These are phyloP conservation scores for Dysphania ambrosioides DNA, from an alignment of 148 eudicot genomes.

Conservation along the genomic window DNA sequence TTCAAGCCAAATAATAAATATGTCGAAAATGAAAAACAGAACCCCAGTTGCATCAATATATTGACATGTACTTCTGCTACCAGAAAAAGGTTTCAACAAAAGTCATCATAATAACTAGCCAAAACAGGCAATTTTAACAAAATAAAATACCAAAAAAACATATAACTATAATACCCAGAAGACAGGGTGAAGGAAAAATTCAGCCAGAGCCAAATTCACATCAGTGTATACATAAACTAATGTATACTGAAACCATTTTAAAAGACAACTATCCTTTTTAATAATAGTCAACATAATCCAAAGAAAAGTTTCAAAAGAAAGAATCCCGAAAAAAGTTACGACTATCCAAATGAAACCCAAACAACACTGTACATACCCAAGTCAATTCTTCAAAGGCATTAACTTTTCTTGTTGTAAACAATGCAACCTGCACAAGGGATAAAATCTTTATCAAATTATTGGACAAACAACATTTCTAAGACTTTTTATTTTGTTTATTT, in stretches of 20 bases:
- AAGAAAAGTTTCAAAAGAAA: too few species aligned
- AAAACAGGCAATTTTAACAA: background rate
- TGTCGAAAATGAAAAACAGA: background rate
- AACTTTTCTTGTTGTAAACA: conserved; percentile 74
- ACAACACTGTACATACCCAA: conserved; percentile 51
- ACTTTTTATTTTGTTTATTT: background rate
- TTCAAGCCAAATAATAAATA: too few species aligned
- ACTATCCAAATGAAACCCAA: background rate
- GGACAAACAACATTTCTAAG: background rate
- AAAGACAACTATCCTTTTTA: too few species aligned
- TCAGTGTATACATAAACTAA: too few species aligned
- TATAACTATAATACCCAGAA: too few species aligned
- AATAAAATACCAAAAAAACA: too few species aligned
- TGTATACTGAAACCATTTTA: too few species aligned
- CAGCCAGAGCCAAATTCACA: too few species aligned
- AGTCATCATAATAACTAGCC: background rate
- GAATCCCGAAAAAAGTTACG: too few species aligned
- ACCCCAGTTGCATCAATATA: background rate
- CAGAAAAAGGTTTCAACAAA: too few species aligned
- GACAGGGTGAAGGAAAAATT: too few species aligned
- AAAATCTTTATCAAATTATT: conserved; percentile 10
- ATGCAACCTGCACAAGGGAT: conserved; percentile 62
- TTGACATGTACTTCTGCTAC: background rate
- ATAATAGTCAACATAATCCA: too few species aligned
- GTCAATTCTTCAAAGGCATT: conserved; percentile 87